Percentiles rank a stretch among this genome's conserved stretches.
These are phyloP conservation scores for Wickerhamiella spandovensis DNA, from an alignment of 805 yeast species.

Conservation along the genomic window DNA sequence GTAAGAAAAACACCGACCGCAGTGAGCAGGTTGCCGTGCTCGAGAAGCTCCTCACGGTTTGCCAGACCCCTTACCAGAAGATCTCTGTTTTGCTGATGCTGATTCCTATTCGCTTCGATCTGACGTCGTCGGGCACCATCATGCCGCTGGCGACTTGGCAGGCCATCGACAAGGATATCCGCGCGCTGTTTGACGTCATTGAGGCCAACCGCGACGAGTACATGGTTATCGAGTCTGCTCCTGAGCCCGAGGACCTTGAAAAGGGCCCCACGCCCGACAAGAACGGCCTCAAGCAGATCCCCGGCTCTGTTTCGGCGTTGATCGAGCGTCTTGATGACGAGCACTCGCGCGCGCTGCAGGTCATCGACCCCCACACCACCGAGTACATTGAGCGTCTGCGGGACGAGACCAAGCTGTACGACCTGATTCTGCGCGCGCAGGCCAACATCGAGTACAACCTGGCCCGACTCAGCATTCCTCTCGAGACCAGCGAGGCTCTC, in stretches of 20 bases:
- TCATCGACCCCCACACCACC: slow-evolving; percentile 86
- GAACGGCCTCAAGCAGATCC: slow-evolving; percentile 54
- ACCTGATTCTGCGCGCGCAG: slow-evolving; percentile 71
- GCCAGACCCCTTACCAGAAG: slow-evolving; percentile 56
- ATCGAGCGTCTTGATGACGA: slow-evolving; percentile 94
- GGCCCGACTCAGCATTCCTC: slow-evolving; percentile 12
- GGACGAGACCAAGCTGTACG: slow-evolving; percentile 70
- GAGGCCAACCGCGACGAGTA: slow-evolving; percentile 46
- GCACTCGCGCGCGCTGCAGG: slow-evolving; percentile 72
- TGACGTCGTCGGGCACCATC: slow-evolving; percentile 48
- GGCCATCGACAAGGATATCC: slow-evolving; percentile 47
- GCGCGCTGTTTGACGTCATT: slow-evolving; percentile 49
- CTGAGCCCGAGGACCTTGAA: slow-evolving; percentile 63
- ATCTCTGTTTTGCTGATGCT: slow-evolving; percentile 68
- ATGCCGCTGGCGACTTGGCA: slow-evolving; percentile 80
- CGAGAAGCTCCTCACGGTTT: slow-evolving; percentile 41
- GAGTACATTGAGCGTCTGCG: slow-evolving; percentile 84
- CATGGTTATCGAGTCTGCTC: slow-evolving; percentile 71
- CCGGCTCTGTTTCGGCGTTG: slow-evolving; percentile 74
- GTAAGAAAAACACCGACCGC: slow-evolving; percentile 86
- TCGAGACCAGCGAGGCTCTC: slow-evolving; percentile 30
- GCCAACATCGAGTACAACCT: slow-evolving; percentile 57
- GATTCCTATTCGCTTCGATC: slow-evolving; percentile 80
- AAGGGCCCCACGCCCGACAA: slow-evolving; percentile 41
- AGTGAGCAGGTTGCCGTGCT: slow-evolving; percentile 60